A percentile compares a stretch with the other conserved stretches of the same genome.
Evolutionary conservation across 2,329 filamentous ascomycete species (phyloP).

Genomic region (Tolypocladium amazonense): DNA sequence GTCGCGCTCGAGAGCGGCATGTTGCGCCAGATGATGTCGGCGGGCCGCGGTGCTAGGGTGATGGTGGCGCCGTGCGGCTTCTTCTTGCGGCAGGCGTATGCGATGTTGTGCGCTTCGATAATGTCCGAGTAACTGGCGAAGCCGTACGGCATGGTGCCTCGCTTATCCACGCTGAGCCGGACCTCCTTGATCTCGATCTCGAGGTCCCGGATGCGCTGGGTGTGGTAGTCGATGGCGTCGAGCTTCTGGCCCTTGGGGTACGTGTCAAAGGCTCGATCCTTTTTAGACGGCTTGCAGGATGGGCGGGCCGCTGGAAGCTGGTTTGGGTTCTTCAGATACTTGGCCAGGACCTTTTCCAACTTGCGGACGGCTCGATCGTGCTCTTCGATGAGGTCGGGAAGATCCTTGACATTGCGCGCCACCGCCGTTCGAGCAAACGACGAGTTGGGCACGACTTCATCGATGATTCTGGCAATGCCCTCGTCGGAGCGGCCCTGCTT

Average conservation of each 20-base stretch:
- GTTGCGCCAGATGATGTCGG: slow-evolving; percentile 95
- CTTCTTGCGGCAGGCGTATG: slow-evolving; percentile 71
- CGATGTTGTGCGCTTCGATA: slow-evolving; percentile 76
- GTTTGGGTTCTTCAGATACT: slow-evolving; percentile 80
- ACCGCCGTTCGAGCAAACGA: slow-evolving; percentile 73
- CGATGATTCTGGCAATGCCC: slow-evolving; percentile 74
- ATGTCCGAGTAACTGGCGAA: slow-evolving; percentile 93
- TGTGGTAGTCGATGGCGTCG: slow-evolving; percentile 90
- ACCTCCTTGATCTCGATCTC: slow-evolving; percentile 79
- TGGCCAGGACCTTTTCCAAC: slow-evolving; percentile 74
- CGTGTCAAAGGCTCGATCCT: slow-evolving; percentile 56
- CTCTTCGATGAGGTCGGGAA: slow-evolving; percentile 75
- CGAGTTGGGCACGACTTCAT: slow-evolving; percentile 66
- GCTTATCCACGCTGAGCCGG: slow-evolving; percentile 70
- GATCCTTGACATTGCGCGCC: slow-evolving; percentile 82
- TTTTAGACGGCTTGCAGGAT: slow-evolving; percentile 68
- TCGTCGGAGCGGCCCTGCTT: slow-evolving; percentile 70
- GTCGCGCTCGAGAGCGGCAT: slow-evolving; percentile 60
- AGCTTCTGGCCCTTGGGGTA: slow-evolving; percentile 64
- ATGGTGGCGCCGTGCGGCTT: slow-evolving; percentile 70
- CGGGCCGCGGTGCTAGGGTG: slow-evolving; percentile 70
- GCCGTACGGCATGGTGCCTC: slow-evolving; percentile 81
- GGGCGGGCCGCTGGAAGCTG: slow-evolving; percentile 69
- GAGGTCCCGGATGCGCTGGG: slow-evolving; percentile 70
- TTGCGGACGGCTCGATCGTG: slow-evolving; percentile 73